These are phyloP conservation scores for Bretschneidera sinensis DNA, from an alignment of 345 rosid species.

Conservation along the genomic window DNA sequence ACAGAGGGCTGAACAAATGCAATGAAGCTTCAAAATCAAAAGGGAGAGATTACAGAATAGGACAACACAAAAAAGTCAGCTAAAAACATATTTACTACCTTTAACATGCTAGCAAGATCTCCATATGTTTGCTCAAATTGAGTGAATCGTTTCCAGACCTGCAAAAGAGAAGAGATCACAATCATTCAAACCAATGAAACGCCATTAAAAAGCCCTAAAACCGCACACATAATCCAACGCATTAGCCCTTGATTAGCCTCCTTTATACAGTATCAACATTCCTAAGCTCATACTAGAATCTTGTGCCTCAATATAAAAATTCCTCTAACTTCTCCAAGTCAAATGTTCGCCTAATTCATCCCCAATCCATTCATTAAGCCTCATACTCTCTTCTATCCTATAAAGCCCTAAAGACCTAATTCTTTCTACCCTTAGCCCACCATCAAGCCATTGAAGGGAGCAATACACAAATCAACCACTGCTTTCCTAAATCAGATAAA, in stretches of 20 bases:
- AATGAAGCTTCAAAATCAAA: background rate
- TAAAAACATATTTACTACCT: slow-evolving; percentile 42
- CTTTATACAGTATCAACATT: slow-evolving; percentile 4
- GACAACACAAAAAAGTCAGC: background rate
- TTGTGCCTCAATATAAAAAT: background rate
- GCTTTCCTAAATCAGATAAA: too few relatives aligned
- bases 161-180: slow-evolving; percentile 19
- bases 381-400: too few relatives aligned
- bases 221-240: too few relatives aligned
- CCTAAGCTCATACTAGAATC: background rate
- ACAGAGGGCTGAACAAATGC: background rate
- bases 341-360: background rate
- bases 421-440: too few relatives aligned
- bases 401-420: too few relatives aligned
- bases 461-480: too few relatives aligned
- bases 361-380: background rate
- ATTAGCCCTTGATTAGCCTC: background rate
- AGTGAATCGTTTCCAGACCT: slow-evolving; percentile 86
- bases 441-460: too few relatives aligned
- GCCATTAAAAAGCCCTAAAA: too few relatives aligned
- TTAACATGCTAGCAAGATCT: slow-evolving; percentile 83
- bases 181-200: too few relatives aligned
- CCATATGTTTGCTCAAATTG: slow-evolving; percentile 94
- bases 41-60: background rate
- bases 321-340: background rate